Percentiles rank a stretch among this genome's conserved stretches.
Conservation (phyloP, 2,329 filamentous ascomycete species). For the Dothistroma pini region DNA sequence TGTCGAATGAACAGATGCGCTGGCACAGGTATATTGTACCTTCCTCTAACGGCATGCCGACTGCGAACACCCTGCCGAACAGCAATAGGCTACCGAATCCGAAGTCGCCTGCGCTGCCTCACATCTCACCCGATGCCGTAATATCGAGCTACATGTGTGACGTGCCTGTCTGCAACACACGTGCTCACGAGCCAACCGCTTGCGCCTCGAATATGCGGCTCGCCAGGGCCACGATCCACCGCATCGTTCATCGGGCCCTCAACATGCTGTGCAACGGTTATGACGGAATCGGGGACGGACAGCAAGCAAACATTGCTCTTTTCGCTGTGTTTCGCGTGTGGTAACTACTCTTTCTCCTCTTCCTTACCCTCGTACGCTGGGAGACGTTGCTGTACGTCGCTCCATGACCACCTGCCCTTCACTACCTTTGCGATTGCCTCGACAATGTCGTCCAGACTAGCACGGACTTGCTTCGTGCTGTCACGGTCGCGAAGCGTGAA, state of each 20-base stretch:
- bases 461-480: constrained; percentile 84
- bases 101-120: neutral
- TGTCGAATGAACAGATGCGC: constrained; percentile 5
- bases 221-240: constrained; percentile 3
- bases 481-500: constrained; percentile 89
- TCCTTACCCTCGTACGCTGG: constrained; percentile 80
- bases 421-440: constrained; percentile 64
- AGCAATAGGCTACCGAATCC: constrained; percentile 3
- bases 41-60: neutral
- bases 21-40: constrained; percentile 8
- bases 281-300: neutral
- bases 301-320: neutral
- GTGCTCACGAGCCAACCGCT: constrained; percentile 1
- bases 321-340: neutral
- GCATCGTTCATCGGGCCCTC: constrained; percentile 16
- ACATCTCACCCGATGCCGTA: neutral
- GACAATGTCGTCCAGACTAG: constrained; percentile 74
- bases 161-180: constrained; percentile 2
- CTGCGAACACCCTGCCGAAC: constrained; percentile 2
- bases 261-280: constrained; percentile 16
- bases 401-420: constrained; percentile 62
- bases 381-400: constrained; percentile 70
- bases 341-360: constrained; percentile 40
- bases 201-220: neutral
- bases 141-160: neutral